Conservation (phyloP, 2,329 filamentous ascomycete species). For the Talaromyces sp. region DNA sequence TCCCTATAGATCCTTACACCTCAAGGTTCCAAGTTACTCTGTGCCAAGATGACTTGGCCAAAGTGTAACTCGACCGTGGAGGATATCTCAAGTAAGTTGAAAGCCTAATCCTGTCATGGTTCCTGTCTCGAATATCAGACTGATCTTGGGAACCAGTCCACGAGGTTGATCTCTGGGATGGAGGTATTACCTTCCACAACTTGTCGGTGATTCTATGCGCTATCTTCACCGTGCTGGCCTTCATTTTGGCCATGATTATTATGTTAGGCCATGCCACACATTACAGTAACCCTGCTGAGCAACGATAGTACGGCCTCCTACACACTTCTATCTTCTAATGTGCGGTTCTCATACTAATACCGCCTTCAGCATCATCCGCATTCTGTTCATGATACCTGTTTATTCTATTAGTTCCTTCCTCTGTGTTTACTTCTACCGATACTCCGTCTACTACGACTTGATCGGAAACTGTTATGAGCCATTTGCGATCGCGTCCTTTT, state of each 20-base stretch:
- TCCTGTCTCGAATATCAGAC: background rate
- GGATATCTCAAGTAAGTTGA: slow-evolving; percentile 44
- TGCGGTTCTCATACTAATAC: slow-evolving; percentile 6
- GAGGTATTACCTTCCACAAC: slow-evolving; percentile 57
- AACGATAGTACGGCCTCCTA: slow-evolving; percentile 53
- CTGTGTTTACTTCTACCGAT: slow-evolving; percentile 72
- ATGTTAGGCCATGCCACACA: slow-evolving; percentile 58
- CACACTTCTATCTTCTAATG: background rate
- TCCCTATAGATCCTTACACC: background rate
- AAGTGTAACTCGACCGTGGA: slow-evolving; percentile 55
- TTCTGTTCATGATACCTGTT: slow-evolving; percentile 84
- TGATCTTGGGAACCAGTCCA: slow-evolving; percentile 31
- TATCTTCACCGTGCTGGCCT: slow-evolving; percentile 55
- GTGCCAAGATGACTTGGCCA: slow-evolving; percentile 41
- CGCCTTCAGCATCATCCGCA: slow-evolving; percentile 72
- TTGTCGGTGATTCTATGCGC: slow-evolving; percentile 57
- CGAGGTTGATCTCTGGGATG: slow-evolving; percentile 54
- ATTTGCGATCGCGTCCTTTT: slow-evolving; percentile 85
- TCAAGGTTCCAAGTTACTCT: background rate
- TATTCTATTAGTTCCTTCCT: slow-evolving; percentile 76
- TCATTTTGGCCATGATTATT: slow-evolving; percentile 54
- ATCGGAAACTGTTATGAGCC: slow-evolving; percentile 86
- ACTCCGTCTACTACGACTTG: slow-evolving; percentile 79
- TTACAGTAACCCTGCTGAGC: slow-evolving; percentile 61
- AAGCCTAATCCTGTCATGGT: slow-evolving; percentile 1